Base-by-base conservation (phyloP, 2,329 filamentous ascomycete genomes). In the Sarocladium oryzae region DNA sequence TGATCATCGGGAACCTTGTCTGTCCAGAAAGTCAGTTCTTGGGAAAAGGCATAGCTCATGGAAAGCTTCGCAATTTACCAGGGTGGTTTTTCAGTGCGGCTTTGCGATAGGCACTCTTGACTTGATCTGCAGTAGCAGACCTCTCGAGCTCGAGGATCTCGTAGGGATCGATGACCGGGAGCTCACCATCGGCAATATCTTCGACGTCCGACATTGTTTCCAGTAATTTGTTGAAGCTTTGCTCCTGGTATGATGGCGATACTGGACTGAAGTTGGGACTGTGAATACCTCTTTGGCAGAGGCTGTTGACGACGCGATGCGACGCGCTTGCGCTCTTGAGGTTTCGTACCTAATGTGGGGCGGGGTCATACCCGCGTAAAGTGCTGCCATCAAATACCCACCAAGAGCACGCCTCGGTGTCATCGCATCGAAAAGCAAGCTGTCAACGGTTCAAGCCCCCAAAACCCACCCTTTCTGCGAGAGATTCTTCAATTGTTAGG, bases 81-180 rank as follows among this genome's bases (percentile, higher is more conserved):
- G 88, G 88, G 61, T 99, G 93, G 60, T 91, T 81, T 66, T 84
- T 90, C 53, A 99, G 76, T 3, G 93, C 93, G 49, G 86, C 82
- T 66, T 95, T 96, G 63, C 89, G 87, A 73, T 99, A 99, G 16
- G 92, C 89, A 16, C 82, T 83, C 66, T 95, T 96, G 71, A 99
- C 80, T 61, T 96, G 81, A 55, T 89, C 83, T 36, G 82, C 71
- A 0, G 86, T 88, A 13, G 90, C 90, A 50, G 79, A 73, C 54
- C 81, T 81, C 33, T 84, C 77, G 36, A 99, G 67, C 20, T 75
- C 79, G 8, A 99, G 82, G 51, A 92, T 81, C 60, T 84, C 79
- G 63, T 99, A 99, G 0, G 93, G 92, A 59, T 88, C 74, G 38
- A 86, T 82, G 16, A 62, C 62, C 0, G 88, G 86, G 1, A 81